phyloP scores from a whole-genome alignment of 2,329 filamentous ascomycete genomes.

The Stemphylium lycopersici region DNA sequence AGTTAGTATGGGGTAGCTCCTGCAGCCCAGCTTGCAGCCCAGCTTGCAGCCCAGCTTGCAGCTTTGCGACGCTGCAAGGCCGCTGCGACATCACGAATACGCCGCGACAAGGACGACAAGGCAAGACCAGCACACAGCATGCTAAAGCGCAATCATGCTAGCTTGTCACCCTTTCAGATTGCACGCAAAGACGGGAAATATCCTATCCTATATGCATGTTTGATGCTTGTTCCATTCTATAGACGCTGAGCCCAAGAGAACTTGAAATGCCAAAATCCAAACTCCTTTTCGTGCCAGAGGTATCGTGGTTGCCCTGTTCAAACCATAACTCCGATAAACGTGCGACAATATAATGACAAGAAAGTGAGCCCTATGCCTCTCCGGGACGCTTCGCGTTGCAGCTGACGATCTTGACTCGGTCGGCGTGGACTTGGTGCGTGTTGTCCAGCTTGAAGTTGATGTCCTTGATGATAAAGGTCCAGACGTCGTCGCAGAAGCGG shows the following conservation, averaged over 20 bases:
- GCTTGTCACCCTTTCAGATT: not conserved
- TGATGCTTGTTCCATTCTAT: conserved; percentile 8
- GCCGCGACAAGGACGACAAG: not conserved
- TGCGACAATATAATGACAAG: not conserved
- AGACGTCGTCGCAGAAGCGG: conserved; percentile 99
- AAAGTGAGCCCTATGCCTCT: conserved; percentile 52
- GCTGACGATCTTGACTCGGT: conserved; percentile 98
- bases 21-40: conserved; percentile 1
- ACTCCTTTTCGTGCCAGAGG: conserved; percentile 30
- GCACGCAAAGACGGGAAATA: not conserved
- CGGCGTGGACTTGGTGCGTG: conserved; percentile 74
- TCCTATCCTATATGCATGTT: not conserved
- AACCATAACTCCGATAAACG: conserved; percentile 25
- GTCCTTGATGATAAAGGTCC: conserved; percentile 99
- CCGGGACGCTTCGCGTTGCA: conserved; percentile 88
- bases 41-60: conserved; percentile 1
- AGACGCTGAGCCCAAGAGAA: not conserved
- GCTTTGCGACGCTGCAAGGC: not conserved
- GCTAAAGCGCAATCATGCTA: not conserved
- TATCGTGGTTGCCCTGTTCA: conserved; percentile 19
- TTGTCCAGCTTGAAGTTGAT: conserved; percentile 98
- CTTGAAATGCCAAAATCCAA: conserved; percentile 1
- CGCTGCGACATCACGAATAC: not conserved
- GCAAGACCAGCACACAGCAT: not conserved
- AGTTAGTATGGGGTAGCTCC: conserved; percentile 16